These are phyloP conservation scores for Wickerhamiella occidentalis DNA, from an alignment of 805 yeast species.

Conservation along the genomic window DNA sequence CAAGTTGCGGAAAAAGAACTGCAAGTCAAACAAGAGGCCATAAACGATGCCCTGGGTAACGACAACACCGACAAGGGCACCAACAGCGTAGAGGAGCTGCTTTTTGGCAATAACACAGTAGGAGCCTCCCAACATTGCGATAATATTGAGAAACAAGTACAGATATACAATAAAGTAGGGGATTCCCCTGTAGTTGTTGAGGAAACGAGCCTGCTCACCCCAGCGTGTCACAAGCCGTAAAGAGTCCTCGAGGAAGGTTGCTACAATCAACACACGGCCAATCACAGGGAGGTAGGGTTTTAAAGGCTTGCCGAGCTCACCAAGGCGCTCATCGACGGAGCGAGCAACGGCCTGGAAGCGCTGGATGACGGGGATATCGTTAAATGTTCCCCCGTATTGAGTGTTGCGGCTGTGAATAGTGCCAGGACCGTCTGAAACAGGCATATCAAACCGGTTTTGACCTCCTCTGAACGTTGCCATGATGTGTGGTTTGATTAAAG, in stretches of 20 bases:
- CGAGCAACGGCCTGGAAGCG: conserved; percentile 20
- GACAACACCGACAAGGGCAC: conserved; percentile 56
- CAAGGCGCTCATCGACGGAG: conserved; percentile 25
- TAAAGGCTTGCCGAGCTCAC: conserved; percentile 27
- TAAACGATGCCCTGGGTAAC: conserved; percentile 75
- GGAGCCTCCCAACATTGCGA: conserved; percentile 63
- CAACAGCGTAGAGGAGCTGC: conserved; percentile 57
- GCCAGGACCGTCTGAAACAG: conserved; percentile 12
- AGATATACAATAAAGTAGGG: conserved; percentile 66
- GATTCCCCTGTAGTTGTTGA: conserved; percentile 64
- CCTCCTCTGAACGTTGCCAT: conserved; percentile 13
- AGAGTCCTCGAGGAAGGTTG: conserved; percentile 86
- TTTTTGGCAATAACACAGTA: conserved; percentile 57
- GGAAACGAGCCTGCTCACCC: conserved; percentile 78
- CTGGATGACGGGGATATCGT: conserved; percentile 11
- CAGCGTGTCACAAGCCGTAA: conserved; percentile 75
- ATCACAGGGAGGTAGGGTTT: conserved; percentile 57
- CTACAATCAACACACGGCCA: conserved; percentile 83
- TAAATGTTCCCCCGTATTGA: conserved; percentile 11
- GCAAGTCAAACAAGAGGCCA: conserved; percentile 70
- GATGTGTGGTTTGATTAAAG: background rate
- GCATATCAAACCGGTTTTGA: conserved; percentile 15
- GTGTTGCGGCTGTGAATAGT: conserved; percentile 8
- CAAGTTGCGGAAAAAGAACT: conserved; percentile 73
- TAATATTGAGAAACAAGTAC: conserved; percentile 52